These are phyloP conservation scores for Pyricularia sp. DNA, from an alignment of 2,329 filamentous ascomycete species.

Conservation along the genomic window DNA sequence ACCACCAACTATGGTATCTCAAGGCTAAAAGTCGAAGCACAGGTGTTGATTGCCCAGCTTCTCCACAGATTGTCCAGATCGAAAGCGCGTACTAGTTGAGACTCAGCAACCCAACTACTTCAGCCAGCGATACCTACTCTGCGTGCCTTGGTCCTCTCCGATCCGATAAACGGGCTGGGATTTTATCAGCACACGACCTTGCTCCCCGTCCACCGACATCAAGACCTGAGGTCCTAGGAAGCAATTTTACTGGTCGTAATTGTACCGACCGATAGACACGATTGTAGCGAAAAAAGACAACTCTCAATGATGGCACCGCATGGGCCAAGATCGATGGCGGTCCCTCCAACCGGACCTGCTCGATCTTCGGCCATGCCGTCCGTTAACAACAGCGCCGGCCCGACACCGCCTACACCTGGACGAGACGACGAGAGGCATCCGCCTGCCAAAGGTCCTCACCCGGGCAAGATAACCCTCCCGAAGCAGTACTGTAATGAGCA, in stretches of 20 bases:
- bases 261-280: neutral
- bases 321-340: slow-evolving; percentile 2
- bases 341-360: neutral
- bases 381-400: neutral
- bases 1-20: neutral
- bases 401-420: slow-evolving; percentile 1
- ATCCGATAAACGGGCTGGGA: neutral
- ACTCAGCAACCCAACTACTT: neutral
- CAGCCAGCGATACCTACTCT: neutral
- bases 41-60: neutral
- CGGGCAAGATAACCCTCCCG: slow-evolving; percentile 34
- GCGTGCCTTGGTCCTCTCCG: neutral
- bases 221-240: neutral
- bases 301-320: slow-evolving; percentile 4
- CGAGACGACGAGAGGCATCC: slow-evolving; percentile 6
- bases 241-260: neutral
- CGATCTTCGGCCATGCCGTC: slow-evolving; percentile 1
- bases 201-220: neutral
- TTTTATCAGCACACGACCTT: neutral
- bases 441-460: slow-evolving; percentile 13
- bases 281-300: neutral
- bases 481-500: slow-evolving; percentile 73
- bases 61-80: neutral
- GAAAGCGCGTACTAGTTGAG: neutral
- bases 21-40: neutral